A percentile compares a stretch with the other conserved stretches of the same genome.
Conservation (phyloP, 2,329 filamentous ascomycete genomes). For the Fusarium secorum region DNA sequence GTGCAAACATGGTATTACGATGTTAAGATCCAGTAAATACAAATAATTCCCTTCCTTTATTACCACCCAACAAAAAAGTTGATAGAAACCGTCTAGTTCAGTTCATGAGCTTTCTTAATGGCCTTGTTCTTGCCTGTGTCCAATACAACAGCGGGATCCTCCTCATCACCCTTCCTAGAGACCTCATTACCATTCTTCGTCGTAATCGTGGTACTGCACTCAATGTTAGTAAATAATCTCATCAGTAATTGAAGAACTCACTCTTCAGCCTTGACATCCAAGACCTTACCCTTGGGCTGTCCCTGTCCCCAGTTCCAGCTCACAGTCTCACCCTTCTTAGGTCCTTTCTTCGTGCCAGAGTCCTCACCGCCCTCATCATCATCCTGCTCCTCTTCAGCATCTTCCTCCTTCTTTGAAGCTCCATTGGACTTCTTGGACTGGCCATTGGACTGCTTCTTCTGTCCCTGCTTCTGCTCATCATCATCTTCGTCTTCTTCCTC, state of each 20-base stretch:
- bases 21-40: background rate
- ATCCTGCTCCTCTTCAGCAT: background rate
- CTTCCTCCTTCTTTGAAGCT: slow-evolving; percentile 9
- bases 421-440: slow-evolving; percentile 15
- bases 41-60: background rate
- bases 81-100: slow-evolving; percentile 38
- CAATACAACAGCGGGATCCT: slow-evolving; percentile 55
- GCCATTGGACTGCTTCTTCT: slow-evolving; percentile 18
- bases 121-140: slow-evolving; percentile 54
- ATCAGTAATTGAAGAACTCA: slow-evolving; percentile 28
- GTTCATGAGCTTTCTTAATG: slow-evolving; percentile 51
- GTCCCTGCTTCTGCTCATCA: slow-evolving; percentile 4
- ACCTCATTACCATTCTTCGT: slow-evolving; percentile 55
- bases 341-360: slow-evolving; percentile 43
- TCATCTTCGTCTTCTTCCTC: slow-evolving; percentile 11
- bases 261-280: slow-evolving; percentile 55
- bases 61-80: accelerated
- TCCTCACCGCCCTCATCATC: background rate
- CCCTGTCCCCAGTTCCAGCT: slow-evolving; percentile 58
- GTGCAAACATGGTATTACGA: background rate
- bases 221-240: background rate
- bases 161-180: slow-evolving; percentile 49
- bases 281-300: slow-evolving; percentile 53
- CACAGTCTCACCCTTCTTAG: slow-evolving; percentile 52
- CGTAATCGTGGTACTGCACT: slow-evolving; percentile 38